Conservation (phyloP, 306 rosid species). For the Fragaria vesca region DNA sequence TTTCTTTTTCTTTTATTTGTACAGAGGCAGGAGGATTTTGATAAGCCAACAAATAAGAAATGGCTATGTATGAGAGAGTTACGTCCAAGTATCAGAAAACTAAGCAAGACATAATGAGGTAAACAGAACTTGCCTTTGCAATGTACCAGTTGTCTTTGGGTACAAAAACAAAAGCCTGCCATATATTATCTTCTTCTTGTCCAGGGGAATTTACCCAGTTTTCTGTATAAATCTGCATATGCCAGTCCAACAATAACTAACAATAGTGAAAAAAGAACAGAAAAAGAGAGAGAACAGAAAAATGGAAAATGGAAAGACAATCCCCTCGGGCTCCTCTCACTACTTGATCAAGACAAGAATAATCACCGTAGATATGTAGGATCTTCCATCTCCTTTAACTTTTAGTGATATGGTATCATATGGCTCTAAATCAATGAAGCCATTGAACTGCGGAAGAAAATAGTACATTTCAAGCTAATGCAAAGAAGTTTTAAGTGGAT, state of each 20-base stretch:
- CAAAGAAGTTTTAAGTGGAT: background rate
- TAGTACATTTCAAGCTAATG: conserved; percentile 1
- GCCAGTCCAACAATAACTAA: conserved; percentile 2
- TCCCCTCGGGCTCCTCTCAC: conserved; percentile 5
- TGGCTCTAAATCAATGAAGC: conserved; percentile 81
- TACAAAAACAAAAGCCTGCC: conserved; percentile 79
- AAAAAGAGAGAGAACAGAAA: too few relatives aligned
- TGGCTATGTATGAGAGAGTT: background rate
- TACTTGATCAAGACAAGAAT: background rate
- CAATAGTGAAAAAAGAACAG: background rate
- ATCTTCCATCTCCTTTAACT: conserved; percentile 85
- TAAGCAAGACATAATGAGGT: background rate
- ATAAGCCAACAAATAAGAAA: background rate
- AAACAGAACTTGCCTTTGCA: conserved; percentile 47
- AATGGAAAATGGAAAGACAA: background rate
- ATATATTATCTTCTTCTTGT: conserved; percentile 78
- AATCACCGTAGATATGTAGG: conserved; percentile 91
- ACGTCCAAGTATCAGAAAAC: background rate
- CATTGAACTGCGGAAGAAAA: conserved; percentile 62
- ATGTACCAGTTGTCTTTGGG: conserved; percentile 85
- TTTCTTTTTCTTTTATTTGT: background rate
- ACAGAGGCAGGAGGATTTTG: background rate
- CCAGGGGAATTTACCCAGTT: conserved; percentile 96
- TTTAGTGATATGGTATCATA: conserved; percentile 85
- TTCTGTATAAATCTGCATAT: conserved; percentile 79